Evolutionary conservation across 257 asterid genomes (phyloP).

Genomic region (Gynochthodes officinalis): DNA sequence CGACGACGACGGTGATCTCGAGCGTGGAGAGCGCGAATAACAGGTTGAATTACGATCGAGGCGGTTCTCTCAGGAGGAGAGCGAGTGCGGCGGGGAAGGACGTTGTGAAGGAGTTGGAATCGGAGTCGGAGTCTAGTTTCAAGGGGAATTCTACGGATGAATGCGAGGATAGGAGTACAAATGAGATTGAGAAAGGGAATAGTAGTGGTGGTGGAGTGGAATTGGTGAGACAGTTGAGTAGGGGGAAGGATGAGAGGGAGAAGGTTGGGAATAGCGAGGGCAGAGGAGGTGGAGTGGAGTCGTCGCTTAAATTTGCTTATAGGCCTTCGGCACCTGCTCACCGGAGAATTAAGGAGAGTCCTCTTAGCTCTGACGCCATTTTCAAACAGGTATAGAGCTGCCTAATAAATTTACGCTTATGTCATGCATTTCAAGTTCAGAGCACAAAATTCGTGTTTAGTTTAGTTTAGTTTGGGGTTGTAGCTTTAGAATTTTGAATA

Average conservation of each 20-base stretch:
- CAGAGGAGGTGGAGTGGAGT: constrained; percentile 28
- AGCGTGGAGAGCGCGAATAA: background rate
- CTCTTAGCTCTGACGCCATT: constrained; percentile 93
- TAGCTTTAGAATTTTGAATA: background rate
- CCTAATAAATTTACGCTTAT: background rate
- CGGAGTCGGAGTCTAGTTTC: constrained; percentile 16
- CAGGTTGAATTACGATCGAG: constrained; percentile 9
- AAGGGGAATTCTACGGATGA: constrained; percentile 14
- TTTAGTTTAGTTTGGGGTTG: background rate
- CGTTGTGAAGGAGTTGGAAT: constrained; percentile 14
- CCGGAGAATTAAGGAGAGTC: constrained; percentile 78
- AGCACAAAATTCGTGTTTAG: background rate
- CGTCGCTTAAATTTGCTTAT: constrained; percentile 44
- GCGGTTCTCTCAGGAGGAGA: constrained; percentile 45
- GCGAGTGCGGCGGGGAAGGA: constrained; percentile 26
- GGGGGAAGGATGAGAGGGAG: constrained; percentile 21
- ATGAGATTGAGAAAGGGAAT: constrained; percentile 13
- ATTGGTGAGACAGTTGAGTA: constrained; percentile 3
- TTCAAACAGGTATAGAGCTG: constrained; percentile 63
- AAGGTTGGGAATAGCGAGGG: constrained; percentile 37
- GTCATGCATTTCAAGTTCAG: background rate
- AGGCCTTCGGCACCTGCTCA: constrained; percentile 92
- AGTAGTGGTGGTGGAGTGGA: constrained; percentile 25
- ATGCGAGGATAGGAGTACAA: constrained; percentile 3
- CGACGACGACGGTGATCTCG: constrained; percentile 13